Evolutionary conservation across 805 yeast species (phyloP).

Genomic region (Henningerozyma blattae): DNA sequence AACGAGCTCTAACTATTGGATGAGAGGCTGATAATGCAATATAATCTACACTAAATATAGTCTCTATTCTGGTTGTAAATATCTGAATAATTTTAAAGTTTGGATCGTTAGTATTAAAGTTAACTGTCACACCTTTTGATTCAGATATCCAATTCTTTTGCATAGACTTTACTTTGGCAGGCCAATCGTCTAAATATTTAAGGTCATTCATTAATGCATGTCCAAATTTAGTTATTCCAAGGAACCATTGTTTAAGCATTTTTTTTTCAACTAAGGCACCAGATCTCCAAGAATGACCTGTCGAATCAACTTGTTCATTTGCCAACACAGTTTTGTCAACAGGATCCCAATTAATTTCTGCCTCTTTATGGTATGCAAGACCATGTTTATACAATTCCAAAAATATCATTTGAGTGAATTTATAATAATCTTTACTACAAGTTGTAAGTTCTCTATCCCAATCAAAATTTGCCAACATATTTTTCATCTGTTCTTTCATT

Average conservation of each 20-base stretch:
- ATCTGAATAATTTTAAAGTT: slow-evolving; percentile 30
- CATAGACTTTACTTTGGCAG: slow-evolving; percentile 78
- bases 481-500: slow-evolving; percentile 73
- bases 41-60: slow-evolving; percentile 72
- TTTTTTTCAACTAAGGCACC: slow-evolving; percentile 88
- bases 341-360: slow-evolving; percentile 97
- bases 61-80: slow-evolving; percentile 87
- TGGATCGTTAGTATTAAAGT: slow-evolving; percentile 29
- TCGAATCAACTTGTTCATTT: slow-evolving; percentile 86
- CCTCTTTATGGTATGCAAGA: slow-evolving; percentile 72
- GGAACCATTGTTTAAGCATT: slow-evolving; percentile 82
- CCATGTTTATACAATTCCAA: slow-evolving; percentile 61
- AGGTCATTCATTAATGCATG: slow-evolving; percentile 55
- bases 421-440: slow-evolving; percentile 77
- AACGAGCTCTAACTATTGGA: slow-evolving; percentile 36
- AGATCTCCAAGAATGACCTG: slow-evolving; percentile 92
- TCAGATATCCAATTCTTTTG: slow-evolving; percentile 92
- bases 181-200: slow-evolving; percentile 60
- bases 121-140: slow-evolving; percentile 66
- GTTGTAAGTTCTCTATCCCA: slow-evolving; percentile 90
- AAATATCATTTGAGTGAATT: slow-evolving; percentile 85
- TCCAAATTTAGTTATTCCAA: slow-evolving; percentile 80
- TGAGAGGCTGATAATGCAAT: slow-evolving; percentile 69
- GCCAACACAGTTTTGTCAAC: slow-evolving; percentile 91
- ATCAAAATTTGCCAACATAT: slow-evolving; percentile 78